Base-by-base conservation (phyloP, 495 filamentous ascomycete species). In the Thermochaetoides thermophila region DNA sequence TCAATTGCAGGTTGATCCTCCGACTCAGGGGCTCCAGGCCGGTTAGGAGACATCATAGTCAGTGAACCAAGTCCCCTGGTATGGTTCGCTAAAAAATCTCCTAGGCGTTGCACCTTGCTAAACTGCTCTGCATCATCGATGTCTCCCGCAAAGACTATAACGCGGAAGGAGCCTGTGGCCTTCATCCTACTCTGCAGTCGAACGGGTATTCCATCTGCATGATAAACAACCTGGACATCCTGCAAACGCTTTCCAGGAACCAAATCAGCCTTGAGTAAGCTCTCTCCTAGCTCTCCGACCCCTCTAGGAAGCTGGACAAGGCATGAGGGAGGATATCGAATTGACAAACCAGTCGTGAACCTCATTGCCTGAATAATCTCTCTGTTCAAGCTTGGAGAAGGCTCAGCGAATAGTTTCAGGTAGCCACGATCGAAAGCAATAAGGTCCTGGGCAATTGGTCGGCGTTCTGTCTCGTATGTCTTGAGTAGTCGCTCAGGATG, bases 381-480 rank as follows among this genome's bases (percentile, higher is more conserved):
- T 0, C 44, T 34, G 5, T 38, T 32, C 23, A 76, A 54, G n/a
- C 34, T 40, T 25, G 22, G 57, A 46, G 28, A 77, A 50, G 2
- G 36, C 18, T 29, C 60, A 0, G 60, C 55, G 35, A 66, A 65
- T 3, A 68, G 43, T 21, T 51, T 43, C 1, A 70, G 69, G 39
- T 73, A 74, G 13, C 56, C 61, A 15, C 65, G 61, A 42, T 85
- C 81, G 39, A 84, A 85, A 18, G 69, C 68, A 27, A 87, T 80
- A 5, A 87, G 65, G 35, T 81, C 69, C 34, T 78, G 65, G 3
- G 81, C 81, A 25, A 86, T 68, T 7, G 61, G 63, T 17, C 73
- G 67, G 4, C 81, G 66, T 44, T 86, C 81, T 0, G 59, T 53
- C 44, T 78, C 63, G 55, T 87, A 87, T 3, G 80, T 84, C 17